Base-by-base conservation (phyloP, 805 yeast genomes). In the Wickerhamomyces hampshirensis region DNA sequence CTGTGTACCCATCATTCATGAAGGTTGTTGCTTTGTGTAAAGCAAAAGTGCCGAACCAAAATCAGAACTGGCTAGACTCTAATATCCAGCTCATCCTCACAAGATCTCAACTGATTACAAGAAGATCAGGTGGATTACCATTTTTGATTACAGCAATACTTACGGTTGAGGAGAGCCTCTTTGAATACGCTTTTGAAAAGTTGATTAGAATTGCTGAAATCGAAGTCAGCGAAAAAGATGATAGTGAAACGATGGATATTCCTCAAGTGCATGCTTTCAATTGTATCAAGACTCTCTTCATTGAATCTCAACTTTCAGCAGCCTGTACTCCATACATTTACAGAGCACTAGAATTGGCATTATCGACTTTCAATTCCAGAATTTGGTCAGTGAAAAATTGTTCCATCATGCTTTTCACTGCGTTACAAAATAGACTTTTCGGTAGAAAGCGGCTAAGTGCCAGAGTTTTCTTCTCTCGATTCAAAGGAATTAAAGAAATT, bases 211-310 rank as follows among this genome's bases (percentile, higher is more conserved):
- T 88, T 23, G 88, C 94, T 0, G 46, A 60, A 6, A 38, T 55
- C 6, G 78, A 82, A 0, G 65, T 73, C 4, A 59, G 56, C 11
- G 65, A 63, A 19, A 59, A 66, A 26, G 73, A 68, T 10, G 78
- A 69, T 28, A 63, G 63, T 33, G 69, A 68, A 21, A 80, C 73
- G 38, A 68, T 76, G 43, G 95, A 85, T 51, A 66, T 88, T 12
- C 93, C 98, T 0, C 97, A 89, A 53, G 96, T 91, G 0, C 95
- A 91, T 61, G 97, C 97, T 0, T 78, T 86, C 53, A 91, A 91
- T 53, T 82, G 95, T 54, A 73, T 93, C 38, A 77, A 75, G 44
- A 80, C 80, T 2, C 66, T 91, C 2, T 80, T 88, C 46, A 72
- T 71, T 16, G 97, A 89, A 39, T 69, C 89, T 0, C 63, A 71